These are phyloP conservation scores for Xerocomellus chrysenteron DNA, from an alignment of 768 basidiomycete genomes.

Conservation along the genomic window DNA sequence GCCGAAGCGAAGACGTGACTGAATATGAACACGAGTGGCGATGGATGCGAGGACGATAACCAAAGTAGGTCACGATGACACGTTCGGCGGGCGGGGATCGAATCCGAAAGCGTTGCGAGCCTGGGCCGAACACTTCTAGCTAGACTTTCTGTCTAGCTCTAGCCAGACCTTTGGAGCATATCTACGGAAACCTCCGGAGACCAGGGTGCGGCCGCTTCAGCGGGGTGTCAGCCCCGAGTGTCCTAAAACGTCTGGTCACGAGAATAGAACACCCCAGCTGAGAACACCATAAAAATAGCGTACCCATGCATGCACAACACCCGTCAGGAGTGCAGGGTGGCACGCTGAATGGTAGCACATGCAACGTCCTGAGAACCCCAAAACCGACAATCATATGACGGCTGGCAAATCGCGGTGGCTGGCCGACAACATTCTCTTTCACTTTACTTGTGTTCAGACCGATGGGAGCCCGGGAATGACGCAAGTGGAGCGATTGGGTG, in stretches of 20 bases:
- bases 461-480: background rate
- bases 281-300: background rate
- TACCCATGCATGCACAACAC: too few relatives aligned
- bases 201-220: too few relatives aligned
- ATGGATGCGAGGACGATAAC: background rate
- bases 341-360: too few relatives aligned
- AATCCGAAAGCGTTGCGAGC: background rate
- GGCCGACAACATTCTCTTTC: background rate
- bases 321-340: too few relatives aligned
- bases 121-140: background rate
- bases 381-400: too few relatives aligned
- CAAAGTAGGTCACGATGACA: background rate
- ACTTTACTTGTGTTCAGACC: background rate
- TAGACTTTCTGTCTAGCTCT: too few relatives aligned
- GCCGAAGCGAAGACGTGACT: too few relatives aligned
- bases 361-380: too few relatives aligned
- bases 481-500: constrained; percentile 1
- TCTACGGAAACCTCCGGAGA: too few relatives aligned
- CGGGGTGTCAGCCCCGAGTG: too few relatives aligned
- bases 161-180: too few relatives aligned
- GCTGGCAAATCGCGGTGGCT: background rate
- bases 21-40: background rate
- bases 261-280: background rate
- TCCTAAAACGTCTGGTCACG: too few relatives aligned
- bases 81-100: background rate